Base-by-base conservation (phyloP, 805 yeast species). In the Candida multigemmis region DNA sequence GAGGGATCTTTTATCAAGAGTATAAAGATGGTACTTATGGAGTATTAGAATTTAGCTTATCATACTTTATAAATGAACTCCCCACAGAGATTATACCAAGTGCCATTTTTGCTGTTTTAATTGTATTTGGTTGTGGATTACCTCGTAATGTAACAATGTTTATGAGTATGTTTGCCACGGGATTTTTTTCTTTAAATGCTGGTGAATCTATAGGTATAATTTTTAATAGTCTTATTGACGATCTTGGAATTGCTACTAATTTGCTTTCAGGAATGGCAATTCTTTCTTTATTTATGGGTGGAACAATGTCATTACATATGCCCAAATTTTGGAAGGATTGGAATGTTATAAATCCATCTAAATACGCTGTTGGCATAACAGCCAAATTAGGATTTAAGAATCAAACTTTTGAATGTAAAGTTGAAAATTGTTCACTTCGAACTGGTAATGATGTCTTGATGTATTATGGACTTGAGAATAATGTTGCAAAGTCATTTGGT, bases 191-290 rank as follows among this genome's bases (percentile, higher is more conserved):
- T 14, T 68, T 77, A 11, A 73, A 76, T 36, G 74, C 85, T 34
- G 95, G 95, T 19, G 95, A 85, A 47, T 77, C 89, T 5, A 57
- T 85, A 17, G 96, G 95, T 1, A 80, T 85, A 5, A 65, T 81
- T 25, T 79, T 85, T 32, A 83, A 82, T 42, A 76, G 87, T 4
- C 39, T 79, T 1, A 76, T 85, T 41, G 54, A 60, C 24, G 85
- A 84, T 41, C 68, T 84, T 17, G 94, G 94, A 0, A 71, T 84
- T 42, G 93, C 91, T 0, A 75, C 82, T 12, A 82, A 80, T 45
- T 53, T 81, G 3, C 73, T 85, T 18, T 70, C 87, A 1, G 65
- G 74, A 6, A 46, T 80, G 16, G 55, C 80, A 27, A 71, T 84
- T 2, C 54, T 83, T 26, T 91, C 89, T 5, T 71, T 80, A 4